A percentile compares a stretch with the other conserved stretches of the same genome.
phyloP scores from a whole-genome alignment of 495 filamentous ascomycete genomes.

The Hapsidospora chrysogenum region DNA sequence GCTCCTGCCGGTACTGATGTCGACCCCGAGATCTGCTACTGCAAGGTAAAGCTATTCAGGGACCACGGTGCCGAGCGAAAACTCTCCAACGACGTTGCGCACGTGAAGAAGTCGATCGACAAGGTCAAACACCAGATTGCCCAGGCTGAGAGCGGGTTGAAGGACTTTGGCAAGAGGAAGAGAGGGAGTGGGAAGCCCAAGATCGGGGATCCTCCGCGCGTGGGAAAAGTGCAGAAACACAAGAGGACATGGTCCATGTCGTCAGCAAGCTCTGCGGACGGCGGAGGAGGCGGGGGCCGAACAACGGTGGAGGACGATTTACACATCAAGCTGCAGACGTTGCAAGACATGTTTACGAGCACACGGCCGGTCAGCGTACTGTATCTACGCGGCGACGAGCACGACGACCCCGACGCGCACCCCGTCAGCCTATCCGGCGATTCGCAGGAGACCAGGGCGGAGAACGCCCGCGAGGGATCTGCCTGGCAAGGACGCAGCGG shows the following conservation, averaged over 20 bases:
- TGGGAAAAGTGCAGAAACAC: conserved; percentile 71
- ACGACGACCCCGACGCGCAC: conserved; percentile 78
- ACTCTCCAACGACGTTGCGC: conserved; percentile 80
- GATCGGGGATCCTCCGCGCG: conserved; percentile 29
- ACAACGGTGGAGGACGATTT: conserved; percentile 73
- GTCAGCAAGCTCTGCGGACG: conserved; percentile 57
- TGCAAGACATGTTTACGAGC: conserved; percentile 94
- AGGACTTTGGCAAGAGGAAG: conserved; percentile 79
- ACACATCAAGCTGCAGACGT: conserved; percentile 60
- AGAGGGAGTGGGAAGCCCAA: conserved; percentile 35
- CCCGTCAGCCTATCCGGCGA: conserved; percentile 66
- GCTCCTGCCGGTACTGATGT: too few relatives aligned
- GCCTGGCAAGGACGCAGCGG: conserved; percentile 41
- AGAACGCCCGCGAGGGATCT: conserved; percentile 35
- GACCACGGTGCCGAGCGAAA: conserved; percentile 95
- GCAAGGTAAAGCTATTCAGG: conserved; percentile 91
- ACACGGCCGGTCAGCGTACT: conserved; percentile 73
- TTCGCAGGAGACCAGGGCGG: conserved; percentile 37
- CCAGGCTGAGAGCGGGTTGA: conserved; percentile 76
- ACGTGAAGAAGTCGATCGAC: conserved; percentile 86
- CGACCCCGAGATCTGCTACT: conserved; percentile 74
- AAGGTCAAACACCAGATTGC: conserved; percentile 84
- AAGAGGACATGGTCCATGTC: conserved; percentile 93
- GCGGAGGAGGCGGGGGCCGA: conserved; percentile 23
- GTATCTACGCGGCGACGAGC: conserved; percentile 64